Evolutionary conservation across 257 asterid species (phyloP).

Genomic region (Jaltomata sinuosa): DNA sequence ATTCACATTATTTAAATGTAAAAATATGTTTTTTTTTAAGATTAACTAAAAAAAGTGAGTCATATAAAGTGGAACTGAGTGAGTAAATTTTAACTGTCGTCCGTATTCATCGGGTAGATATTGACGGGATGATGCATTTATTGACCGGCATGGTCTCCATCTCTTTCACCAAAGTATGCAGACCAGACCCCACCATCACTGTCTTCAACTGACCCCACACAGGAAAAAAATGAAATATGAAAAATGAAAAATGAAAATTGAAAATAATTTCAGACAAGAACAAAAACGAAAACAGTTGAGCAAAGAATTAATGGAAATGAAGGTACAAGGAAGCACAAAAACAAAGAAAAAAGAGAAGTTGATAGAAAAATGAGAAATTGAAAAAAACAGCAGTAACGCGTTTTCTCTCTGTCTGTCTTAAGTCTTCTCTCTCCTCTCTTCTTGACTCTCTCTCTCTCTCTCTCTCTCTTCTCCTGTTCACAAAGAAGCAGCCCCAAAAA

Average conservation of each 20-base stretch:
- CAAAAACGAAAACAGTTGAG: conserved; percentile 2
- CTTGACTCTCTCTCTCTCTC: conserved; percentile 14
- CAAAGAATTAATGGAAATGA: background rate
- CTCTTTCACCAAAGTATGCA: background rate
- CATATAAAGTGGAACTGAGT: no score
- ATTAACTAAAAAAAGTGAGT: no score
- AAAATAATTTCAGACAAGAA: background rate
- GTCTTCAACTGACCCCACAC: background rate
- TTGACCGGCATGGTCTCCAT: background rate
- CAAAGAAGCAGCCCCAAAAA: conserved; percentile 21
- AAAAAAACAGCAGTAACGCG: conserved; percentile 32
- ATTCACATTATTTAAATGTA: no score
- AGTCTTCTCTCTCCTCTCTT: background rate
- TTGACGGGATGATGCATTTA: conserved; percentile 4
- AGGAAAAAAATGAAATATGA: background rate
- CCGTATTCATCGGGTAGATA: background rate
- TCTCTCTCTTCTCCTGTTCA: conserved; percentile 19
- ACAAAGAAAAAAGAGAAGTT: background rate
- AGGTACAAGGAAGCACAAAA: conserved; percentile 1
- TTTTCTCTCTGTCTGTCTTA: conserved; percentile 17
- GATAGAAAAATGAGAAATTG: background rate
- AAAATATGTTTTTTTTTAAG: no score
- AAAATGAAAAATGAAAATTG: background rate
- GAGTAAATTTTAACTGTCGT: background rate
- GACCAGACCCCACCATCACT: background rate